Base-by-base conservation (phyloP, 169 alveolate species). In the Blepharisma undulans region DNA sequence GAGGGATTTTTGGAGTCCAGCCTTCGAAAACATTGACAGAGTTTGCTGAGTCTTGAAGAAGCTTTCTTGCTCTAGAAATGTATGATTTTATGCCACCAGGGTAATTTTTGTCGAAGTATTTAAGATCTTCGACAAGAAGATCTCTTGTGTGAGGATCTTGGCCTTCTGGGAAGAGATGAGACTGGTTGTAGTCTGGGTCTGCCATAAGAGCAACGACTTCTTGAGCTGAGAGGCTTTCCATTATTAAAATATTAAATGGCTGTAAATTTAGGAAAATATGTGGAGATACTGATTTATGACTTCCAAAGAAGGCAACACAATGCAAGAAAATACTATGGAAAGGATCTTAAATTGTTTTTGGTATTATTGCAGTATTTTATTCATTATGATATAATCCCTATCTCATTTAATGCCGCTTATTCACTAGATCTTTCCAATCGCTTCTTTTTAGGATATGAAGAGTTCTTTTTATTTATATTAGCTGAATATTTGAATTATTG, bases 61-160 rank as follows among this genome's bases (percentile, higher is more conserved):
- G 92, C 25, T 81, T 92, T 80, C 95, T 95, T 22, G 98, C 99
- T 93, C 98, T 95, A 84, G 94, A 87, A 21, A 96, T 93, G 93
- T 98, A 98, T 34, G 95, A 97, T 21, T 86, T 81, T 19, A 97
- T 90, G 16, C 99, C 99, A 72, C 98, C 98, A 78, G 97, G 98
- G 71, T 94, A 95, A 4, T 95, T 92, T 59, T 80, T 87, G 33
- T 97, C 96, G 61, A 97, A 88, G 30, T 92, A 91, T 16, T 91
- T 66, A 22, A 97, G 92, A 84, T 96, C 95, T 32, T 94, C 84
- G 3, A 92, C 91, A 6, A 96, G 88, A 29, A 2, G 33, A 29
- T 74, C 80, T 74, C 33, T 74, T 74, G 30, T 22, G 12, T 74
- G 36, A 3, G 3, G 80, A 22, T 22, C 29, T 29, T 74, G 80